These are phyloP conservation scores for Ensete glaucum DNA, from an alignment of 176 grass and related monocot species.

Conservation along the genomic window DNA sequence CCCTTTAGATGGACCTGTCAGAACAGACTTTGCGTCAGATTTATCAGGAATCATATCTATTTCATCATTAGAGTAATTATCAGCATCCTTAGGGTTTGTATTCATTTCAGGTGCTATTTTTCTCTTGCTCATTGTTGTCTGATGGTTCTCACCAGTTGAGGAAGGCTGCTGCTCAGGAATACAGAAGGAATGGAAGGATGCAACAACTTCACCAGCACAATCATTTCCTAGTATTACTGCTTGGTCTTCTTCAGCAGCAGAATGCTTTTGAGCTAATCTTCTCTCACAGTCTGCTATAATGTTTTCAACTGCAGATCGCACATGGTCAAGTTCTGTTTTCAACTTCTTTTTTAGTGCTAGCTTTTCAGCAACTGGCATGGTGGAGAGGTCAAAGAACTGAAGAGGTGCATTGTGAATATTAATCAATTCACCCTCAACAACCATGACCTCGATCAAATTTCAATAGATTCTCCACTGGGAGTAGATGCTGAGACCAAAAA, in stretches of 20 bases:
- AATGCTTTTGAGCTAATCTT: slow-evolving; percentile 4
- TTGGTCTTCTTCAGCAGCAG: neutral
- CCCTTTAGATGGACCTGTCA: slow-evolving; percentile 17
- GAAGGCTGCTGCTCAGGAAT: slow-evolving; percentile 7
- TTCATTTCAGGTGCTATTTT: slow-evolving; percentile 22
- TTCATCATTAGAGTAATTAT: slow-evolving; percentile 20
- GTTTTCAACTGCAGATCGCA: slow-evolving; percentile 13
- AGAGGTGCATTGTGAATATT: neutral
- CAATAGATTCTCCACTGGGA: neutral
- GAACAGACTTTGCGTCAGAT: slow-evolving; percentile 23
- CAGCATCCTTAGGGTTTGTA: slow-evolving; percentile 7
- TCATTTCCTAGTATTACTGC: neutral
- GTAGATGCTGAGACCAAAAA: neutral
- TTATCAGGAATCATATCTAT: slow-evolving; percentile 16
- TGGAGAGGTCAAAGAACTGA: slow-evolving; percentile 4
- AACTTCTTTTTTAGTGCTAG: slow-evolving; percentile 3
- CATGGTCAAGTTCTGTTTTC: neutral
- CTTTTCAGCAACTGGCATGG: slow-evolving; percentile 5
- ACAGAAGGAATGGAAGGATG: neutral
- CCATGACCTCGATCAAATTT: slow-evolving; percentile 8
- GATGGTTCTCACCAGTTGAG: slow-evolving; percentile 7
- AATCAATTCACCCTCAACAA: slow-evolving; percentile 5
- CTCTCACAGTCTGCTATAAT: neutral
- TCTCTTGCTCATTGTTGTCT: slow-evolving; percentile 21
- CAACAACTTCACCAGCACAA: neutral